phyloP scores from a whole-genome alignment of 2,329 filamentous ascomycete species.

The Penicillium polonicum region DNA sequence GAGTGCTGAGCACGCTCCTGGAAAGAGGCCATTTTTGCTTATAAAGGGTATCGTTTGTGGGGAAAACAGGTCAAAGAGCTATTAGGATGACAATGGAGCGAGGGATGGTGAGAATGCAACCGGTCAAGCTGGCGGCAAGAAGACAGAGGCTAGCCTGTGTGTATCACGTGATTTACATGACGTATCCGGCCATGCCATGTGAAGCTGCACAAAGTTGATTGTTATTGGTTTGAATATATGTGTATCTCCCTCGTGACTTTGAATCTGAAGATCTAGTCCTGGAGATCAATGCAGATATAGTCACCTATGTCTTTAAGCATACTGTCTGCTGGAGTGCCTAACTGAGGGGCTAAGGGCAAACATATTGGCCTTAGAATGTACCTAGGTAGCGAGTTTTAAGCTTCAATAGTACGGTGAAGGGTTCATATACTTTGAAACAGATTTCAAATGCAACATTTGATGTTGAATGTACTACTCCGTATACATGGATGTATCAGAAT shows the following conservation, averaged over 20 bases:
- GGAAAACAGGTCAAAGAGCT: slow-evolving; percentile 7
- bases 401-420: not conserved
- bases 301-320: not conserved
- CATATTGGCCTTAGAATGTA: not conserved
- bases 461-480: not conserved
- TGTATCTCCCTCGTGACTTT: not conserved
- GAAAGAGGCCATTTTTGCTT: slow-evolving; percentile 47
- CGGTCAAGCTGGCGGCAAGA: slow-evolving; percentile 23
- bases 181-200: slow-evolving; percentile 16
- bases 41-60: slow-evolving; percentile 10
- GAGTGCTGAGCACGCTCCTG: slow-evolving; percentile 64
- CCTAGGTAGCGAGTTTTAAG: not conserved
- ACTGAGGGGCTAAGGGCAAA: not conserved
- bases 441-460: not conserved
- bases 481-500: not conserved
- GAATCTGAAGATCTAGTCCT: not conserved
- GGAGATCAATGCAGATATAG: not conserved
- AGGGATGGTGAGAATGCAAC: slow-evolving; percentile 30
- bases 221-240: not conserved
- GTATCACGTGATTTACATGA: slow-evolving; percentile 25
- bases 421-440: not conserved
- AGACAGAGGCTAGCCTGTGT: slow-evolving; percentile 18
- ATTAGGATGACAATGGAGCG: slow-evolving; percentile 17
- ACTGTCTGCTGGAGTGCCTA: not conserved
- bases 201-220: not conserved